A percentile compares a stretch with the other conserved stretches of the same genome.
These are phyloP conservation scores for Septoria petroselini DNA, from an alignment of 2,329 filamentous ascomycete genomes.

Conservation along the genomic window DNA sequence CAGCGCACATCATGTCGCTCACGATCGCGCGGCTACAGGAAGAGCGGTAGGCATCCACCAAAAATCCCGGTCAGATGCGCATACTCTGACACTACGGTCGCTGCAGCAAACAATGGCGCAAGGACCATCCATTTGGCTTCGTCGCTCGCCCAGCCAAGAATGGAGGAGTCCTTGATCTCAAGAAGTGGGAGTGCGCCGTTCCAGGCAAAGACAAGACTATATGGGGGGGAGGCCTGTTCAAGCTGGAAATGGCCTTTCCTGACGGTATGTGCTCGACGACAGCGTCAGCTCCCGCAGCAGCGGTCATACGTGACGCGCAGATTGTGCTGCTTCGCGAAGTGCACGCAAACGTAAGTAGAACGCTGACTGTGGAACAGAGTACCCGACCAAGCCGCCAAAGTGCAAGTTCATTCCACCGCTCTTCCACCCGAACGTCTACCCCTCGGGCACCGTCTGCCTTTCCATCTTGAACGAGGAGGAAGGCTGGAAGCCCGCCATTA, in stretches of 20 bases:
- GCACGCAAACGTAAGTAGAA: neutral
- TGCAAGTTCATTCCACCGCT: conserved; percentile 96
- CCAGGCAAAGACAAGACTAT: conserved; percentile 95
- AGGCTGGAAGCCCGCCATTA: conserved; percentile 97
- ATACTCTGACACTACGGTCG: conserved; percentile 11
- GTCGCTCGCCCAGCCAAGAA: conserved; percentile 85
- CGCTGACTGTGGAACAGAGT: conserved; percentile 59
- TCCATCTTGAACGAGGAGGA: conserved; percentile 98
- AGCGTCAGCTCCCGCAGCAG: no score
- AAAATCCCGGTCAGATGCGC: neutral
- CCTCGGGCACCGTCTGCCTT: conserved; percentile 93
- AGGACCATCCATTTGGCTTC: conserved; percentile 96
- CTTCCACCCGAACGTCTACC: conserved; percentile 98
- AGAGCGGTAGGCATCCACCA: conserved; percentile 63
- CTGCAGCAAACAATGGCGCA: conserved; percentile 87
- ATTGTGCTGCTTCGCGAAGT: no score
- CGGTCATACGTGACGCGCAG: no score
- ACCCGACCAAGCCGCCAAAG: conserved; percentile 97
- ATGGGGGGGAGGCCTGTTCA: conserved; percentile 97
- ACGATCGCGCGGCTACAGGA: conserved; percentile 85
- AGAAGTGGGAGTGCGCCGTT: conserved; percentile 94
- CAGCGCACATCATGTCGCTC: conserved; percentile 64
- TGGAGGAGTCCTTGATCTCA: conserved; percentile 79
- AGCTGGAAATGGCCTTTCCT: conserved; percentile 86
- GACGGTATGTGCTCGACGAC: conserved; percentile 59